Conservation (phyloP, 225 moss, liverwort and hornwort species). For the Bryum argenteum region DNA sequence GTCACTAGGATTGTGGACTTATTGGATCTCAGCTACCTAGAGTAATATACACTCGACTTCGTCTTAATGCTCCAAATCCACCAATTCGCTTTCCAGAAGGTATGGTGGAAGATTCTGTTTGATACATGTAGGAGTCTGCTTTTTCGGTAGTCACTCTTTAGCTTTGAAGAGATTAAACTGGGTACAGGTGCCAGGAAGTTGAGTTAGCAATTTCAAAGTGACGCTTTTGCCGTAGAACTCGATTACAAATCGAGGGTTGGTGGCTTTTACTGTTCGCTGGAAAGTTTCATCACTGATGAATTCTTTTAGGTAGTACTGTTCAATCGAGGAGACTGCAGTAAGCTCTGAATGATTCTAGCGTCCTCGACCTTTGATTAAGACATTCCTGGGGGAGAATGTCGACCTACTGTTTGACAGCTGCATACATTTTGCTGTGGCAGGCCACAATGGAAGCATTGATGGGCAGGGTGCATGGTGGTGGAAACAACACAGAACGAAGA, state of each 20-base stretch:
- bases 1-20: not conserved
- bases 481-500: conserved; percentile 35
- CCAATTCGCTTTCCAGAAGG: too few relatives aligned
- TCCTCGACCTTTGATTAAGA: conserved; percentile 1
- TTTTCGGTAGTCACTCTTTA: not conserved
- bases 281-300: not conserved
- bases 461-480: conserved; percentile 72
- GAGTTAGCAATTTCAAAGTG: not conserved
- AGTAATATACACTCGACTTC: too few relatives aligned
- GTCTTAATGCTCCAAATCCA: too few relatives aligned
- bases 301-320: not conserved
- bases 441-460: conserved; percentile 68
- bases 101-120: too few relatives aligned
- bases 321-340: not conserved
- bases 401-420: conserved; percentile 11
- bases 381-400: not conserved
- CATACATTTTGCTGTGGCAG: conserved; percentile 29
- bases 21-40: not conserved
- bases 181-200: not conserved
- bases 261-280: not conserved
- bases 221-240: not conserved
- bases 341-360: not conserved
- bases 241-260: not conserved
- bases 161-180: not conserved
- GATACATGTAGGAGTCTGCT: not conserved